phyloP scores from a whole-genome alignment of 1,139 yeast genomes.

The Debaryomyces singareniensis region DNA sequence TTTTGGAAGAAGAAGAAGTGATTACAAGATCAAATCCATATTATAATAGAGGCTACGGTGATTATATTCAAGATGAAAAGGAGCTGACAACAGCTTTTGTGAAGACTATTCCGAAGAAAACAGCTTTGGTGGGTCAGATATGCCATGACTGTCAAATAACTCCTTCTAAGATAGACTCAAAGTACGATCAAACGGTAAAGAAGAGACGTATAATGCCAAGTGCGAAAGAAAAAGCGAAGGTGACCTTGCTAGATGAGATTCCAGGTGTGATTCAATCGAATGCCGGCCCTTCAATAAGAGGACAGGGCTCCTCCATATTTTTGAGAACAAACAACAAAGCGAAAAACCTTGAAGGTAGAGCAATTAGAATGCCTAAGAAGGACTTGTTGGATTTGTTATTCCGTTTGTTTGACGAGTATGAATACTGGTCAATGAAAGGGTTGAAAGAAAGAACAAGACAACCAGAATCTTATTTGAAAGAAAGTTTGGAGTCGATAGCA shows the following conservation, averaged over 20 bases:
- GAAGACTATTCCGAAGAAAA: conserved; percentile 78
- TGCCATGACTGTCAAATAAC: conserved; percentile 88
- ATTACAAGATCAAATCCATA: conserved; percentile 16
- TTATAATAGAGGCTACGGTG: conserved; percentile 17
- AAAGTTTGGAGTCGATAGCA: conserved; percentile 86
- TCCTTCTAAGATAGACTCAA: conserved; percentile 69
- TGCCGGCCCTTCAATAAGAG: conserved; percentile 77
- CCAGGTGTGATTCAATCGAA: conserved; percentile 84
- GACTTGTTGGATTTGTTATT: conserved; percentile 85
- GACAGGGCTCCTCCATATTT: conserved; percentile 56
- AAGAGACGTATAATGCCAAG: conserved; percentile 44
- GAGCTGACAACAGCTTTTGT: conserved; percentile 75
- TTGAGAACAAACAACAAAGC: conserved; percentile 36
- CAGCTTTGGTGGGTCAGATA: conserved; percentile 79
- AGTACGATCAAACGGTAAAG: conserved; percentile 46
- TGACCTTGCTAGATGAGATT: conserved; percentile 72
- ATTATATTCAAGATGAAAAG: conserved; percentile 43
- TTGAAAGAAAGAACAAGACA: conserved; percentile 90
- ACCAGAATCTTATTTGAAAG: conserved; percentile 91
- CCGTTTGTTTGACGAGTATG: conserved; percentile 87
- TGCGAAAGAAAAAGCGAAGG: conserved; percentile 55
- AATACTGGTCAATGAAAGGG: conserved; percentile 95
- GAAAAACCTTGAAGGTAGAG: conserved; percentile 68
- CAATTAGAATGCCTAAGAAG: conserved; percentile 90
- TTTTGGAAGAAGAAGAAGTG: conserved; percentile 27